Percentiles rank a stretch among this genome's conserved stretches.
phyloP scores from a whole-genome alignment of 129 eudicot species.

The Apium graveolens region DNA sequence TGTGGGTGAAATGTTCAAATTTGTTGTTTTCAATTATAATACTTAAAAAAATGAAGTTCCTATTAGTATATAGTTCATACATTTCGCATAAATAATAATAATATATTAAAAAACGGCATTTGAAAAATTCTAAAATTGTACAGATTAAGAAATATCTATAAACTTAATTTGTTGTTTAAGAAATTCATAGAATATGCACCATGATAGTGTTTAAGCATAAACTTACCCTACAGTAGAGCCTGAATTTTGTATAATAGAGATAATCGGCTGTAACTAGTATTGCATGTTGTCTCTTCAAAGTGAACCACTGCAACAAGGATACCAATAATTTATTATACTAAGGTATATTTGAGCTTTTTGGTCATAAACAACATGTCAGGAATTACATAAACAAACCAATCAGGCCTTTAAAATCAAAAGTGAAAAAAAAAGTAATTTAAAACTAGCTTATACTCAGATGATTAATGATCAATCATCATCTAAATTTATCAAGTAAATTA shows the following conservation, averaged over 20 bases:
- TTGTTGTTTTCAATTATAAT: too few relatives aligned
- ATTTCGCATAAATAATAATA: too few relatives aligned
- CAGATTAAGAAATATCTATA: too few relatives aligned
- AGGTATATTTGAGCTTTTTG: background rate
- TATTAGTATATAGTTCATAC: too few relatives aligned
- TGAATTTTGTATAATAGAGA: constrained; percentile 67
- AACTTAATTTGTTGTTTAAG: background rate
- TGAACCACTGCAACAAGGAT: constrained; percentile 65
- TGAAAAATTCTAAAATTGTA: background rate
- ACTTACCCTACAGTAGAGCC: constrained; percentile 65
- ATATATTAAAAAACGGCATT: background rate
- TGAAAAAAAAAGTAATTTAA: background rate
- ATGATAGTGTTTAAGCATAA: constrained; percentile 8
- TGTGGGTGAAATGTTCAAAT: background rate
- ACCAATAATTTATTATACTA: background rate
- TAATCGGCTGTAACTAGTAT: constrained; percentile 57
- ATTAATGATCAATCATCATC: too few relatives aligned
- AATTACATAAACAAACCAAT: background rate
- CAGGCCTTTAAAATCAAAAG: background rate
- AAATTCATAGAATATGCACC: background rate
- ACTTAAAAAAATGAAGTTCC: background rate
- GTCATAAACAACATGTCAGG: background rate
- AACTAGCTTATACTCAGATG: background rate
- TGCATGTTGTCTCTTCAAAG: constrained; percentile 74
- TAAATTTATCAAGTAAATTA: too few relatives aligned